These are phyloP conservation scores for Tylopilus subfusipes DNA, from an alignment of 768 basidiomycete species.

Conservation along the genomic window DNA sequence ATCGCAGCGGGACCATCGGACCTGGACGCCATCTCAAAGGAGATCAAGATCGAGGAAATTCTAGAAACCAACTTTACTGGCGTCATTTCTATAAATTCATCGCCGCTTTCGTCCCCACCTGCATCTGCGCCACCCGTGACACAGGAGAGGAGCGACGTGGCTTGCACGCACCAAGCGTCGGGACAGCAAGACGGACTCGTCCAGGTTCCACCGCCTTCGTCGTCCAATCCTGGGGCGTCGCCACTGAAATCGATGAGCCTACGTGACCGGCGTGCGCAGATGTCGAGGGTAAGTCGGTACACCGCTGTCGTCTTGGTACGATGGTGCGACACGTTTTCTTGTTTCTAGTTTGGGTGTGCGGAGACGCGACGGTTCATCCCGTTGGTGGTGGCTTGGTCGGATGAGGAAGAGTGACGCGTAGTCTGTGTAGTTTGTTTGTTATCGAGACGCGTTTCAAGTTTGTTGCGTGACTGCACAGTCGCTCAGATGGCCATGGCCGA, in stretches of 20 bases:
- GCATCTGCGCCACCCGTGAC: neutral
- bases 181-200: neutral
- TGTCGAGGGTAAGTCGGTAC: conserved; percentile 21
- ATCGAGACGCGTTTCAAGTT: neutral
- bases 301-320: neutral
- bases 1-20: neutral
- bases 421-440: neutral
- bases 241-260: conserved; percentile 29
- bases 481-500: conserved; percentile 36
- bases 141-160: neutral
- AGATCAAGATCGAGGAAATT: conserved; percentile 20
- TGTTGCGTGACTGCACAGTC: no score
- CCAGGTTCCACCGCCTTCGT: neutral
- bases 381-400: conserved; percentile 31
- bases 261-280: conserved; percentile 32
- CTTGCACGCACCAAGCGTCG: neutral
- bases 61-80: neutral
- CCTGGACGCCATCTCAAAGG: conserved; percentile 4
- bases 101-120: conserved; percentile 16
- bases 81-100: conserved; percentile 13
- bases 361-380: conserved; percentile 30
- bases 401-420: conserved; percentile 25
- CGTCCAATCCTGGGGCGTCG: conserved; percentile 9
- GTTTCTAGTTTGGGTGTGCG: conserved; percentile 23
- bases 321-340: neutral